Evolutionary conservation across 2,329 filamentous ascomycete species (phyloP), one percentile per base, ranked within the genome.

Genomic region (Colletotrichum endophyticum): DNA sequence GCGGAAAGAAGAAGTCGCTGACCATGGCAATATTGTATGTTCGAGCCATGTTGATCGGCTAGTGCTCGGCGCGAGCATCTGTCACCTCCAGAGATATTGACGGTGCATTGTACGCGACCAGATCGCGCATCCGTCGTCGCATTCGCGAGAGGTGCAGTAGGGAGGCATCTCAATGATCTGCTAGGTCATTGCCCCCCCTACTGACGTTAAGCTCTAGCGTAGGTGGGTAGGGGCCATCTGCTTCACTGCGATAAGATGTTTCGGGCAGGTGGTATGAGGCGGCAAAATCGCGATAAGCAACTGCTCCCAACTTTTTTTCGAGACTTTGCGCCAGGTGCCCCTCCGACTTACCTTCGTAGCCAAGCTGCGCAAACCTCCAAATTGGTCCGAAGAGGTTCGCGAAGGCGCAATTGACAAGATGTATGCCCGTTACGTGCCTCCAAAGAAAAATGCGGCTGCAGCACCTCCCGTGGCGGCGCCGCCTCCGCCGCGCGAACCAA

Each of bases 1-100:
- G 96, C 16, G 97, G 97, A 84, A 98, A 99, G 93, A 99, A 99
- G 91, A 98, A 98, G 89, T 99, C 97, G 91, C 96, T 96, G 85
- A 98, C 95, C 97, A 99, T 99, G 78, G 92, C 92, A 86, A 94
- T 94, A 82, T 92, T 93, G 85, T 93, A 94, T 36, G 90, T 91
- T 78, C 88, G 88, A 53, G 49, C 62, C 75, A 77, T 77, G 2
- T 34, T 77, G 63, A 27, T 11, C 25, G n/a, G 44, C 8, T 66
- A n/a, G n/a, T 34, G 57, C 74, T 75, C 63, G 27, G 39, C 25
- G 30, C 19, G 61, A 72, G 70, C 56, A 64, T 36, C 44, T 56
- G 39, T 76, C 70, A 74, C 70, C 63, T 30, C 39, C 11, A 27
- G 12, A 13, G 49, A n/a, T 27, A 39, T n/a, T 27, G 19, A 16